Conservation (phyloP, 768 basidiomycete species). For the Galerina sulciceps region DNA sequence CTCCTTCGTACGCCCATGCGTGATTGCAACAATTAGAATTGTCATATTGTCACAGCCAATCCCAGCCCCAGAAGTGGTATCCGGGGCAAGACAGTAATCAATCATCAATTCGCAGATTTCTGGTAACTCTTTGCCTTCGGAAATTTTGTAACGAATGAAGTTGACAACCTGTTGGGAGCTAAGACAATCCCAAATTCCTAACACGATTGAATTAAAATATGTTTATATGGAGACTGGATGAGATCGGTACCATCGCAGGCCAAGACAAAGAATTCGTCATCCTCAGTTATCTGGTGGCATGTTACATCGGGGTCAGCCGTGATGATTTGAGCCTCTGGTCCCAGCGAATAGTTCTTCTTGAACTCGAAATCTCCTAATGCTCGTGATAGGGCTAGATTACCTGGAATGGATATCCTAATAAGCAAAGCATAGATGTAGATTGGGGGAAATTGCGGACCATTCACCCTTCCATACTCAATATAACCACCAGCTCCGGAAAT, state of each 20-base stretch:
- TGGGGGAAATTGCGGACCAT: slow-evolving; percentile 59
- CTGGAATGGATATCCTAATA: slow-evolving; percentile 40
- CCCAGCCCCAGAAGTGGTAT: slow-evolving; percentile 87
- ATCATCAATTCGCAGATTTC: slow-evolving; percentile 91
- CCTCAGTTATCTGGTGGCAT: slow-evolving; percentile 76
- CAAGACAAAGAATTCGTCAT: slow-evolving; percentile 96
- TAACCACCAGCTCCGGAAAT: slow-evolving; percentile 93
- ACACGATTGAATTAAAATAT: background rate
- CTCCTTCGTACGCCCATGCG: slow-evolving; percentile 85
- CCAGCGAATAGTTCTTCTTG: slow-evolving; percentile 86
- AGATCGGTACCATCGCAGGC: slow-evolving; percentile 85
- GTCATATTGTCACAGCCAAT: slow-evolving; percentile 99
- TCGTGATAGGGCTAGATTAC: slow-evolving; percentile 93
- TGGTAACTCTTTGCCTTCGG: slow-evolving; percentile 75
- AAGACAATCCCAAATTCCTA: slow-evolving; percentile 99
- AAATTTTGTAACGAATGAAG: slow-evolving; percentile 80
- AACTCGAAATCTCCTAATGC: slow-evolving; percentile 98
- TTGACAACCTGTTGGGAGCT: slow-evolving; percentile 92
- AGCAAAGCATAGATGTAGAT: slow-evolving; percentile 1
- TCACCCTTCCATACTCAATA: slow-evolving; percentile 95
- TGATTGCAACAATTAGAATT: slow-evolving; percentile 84
- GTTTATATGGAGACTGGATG: background rate
- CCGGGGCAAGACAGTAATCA: slow-evolving; percentile 92
- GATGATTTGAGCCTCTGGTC: slow-evolving; percentile 91
- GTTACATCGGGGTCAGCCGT: slow-evolving; percentile 94